Base-by-base conservation (phyloP, 2,329 filamentous ascomycete species). In the Scorias spongiosa region DNA sequence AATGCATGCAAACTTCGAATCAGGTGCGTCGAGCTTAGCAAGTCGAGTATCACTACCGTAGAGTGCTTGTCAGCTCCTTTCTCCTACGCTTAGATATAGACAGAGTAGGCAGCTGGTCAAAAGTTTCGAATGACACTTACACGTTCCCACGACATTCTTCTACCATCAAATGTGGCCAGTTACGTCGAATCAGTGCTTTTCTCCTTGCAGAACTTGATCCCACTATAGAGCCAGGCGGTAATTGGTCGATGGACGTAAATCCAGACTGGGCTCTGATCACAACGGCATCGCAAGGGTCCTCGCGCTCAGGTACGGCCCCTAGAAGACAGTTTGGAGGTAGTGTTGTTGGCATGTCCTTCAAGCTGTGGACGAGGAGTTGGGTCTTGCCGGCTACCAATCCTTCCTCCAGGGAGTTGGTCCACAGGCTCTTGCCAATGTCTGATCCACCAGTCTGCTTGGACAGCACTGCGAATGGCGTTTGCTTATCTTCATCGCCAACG, bases 331-430 rank as follows among this genome's bases (percentile, higher is more conserved):
- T 78, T 2, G 70, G 64, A 2, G 88, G 87, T 28, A 95, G 70
- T 42, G 76, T 70, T 1, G 89, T 95, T 34, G 89, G 88, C 74
- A 95, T 91, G 17, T 47, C 46, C 74, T 95, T 96, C 62, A 93
- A 70, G 47, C 79, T 86, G 66, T 96, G 88, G 45, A 93, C 82
- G 49, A 93, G 80, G 29, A 91, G 64, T 66, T 93, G 84, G 45
- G 93, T 64, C 51, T 82, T 68, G 40, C 74, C 72, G 28, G 72
- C 71, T 40, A 79, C 66, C 42, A 93, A 70, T 54, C 77, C 70
- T 28, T 78, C 79, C 64, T 95, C 88, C 41, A 96, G 70, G 66
- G 95, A 87, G 51, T 84, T 77, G 2, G 89, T 95, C 88, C 88
- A 96, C 47, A 96, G 68, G 46, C 83, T 85, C 69, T 95, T 95